phyloP scores from a whole-genome alignment of 345 rosid genomes.

The Heritiera littoralis region DNA sequence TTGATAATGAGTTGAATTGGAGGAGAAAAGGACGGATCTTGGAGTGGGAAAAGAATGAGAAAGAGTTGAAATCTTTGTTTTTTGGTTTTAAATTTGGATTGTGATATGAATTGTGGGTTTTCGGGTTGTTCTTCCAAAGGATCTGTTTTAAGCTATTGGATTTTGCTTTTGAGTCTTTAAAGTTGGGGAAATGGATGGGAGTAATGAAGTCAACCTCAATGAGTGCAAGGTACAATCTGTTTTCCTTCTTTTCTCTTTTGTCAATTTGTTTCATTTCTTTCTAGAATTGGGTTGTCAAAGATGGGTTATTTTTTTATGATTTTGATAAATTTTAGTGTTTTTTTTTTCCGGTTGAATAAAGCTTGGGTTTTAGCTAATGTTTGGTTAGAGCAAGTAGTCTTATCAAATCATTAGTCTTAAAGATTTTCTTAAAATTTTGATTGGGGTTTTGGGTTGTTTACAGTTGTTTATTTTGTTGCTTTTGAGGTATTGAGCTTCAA shows the following conservation, averaged over 20 bases:
- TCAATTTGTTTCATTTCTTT: neutral
- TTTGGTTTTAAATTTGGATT: neutral
- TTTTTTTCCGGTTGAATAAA: neutral
- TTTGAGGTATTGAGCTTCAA: constrained; percentile 15
- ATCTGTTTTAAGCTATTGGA: constrained; percentile 28
- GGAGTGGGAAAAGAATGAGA: neutral
- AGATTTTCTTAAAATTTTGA: neutral
- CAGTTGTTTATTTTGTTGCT: neutral
- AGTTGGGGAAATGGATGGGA: constrained; percentile 59
- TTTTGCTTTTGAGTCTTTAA: constrained; percentile 6
- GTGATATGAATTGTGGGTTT: constrained; percentile 21
- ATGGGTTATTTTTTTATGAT: neutral
- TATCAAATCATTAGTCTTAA: constrained; percentile 4
- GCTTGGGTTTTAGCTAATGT: constrained; percentile 11
- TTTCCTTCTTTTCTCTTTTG: neutral
- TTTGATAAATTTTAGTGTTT: constrained; percentile 6
- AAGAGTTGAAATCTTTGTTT: neutral
- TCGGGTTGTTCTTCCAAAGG: constrained; percentile 28
- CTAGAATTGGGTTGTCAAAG: neutral
- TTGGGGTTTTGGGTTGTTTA: neutral
- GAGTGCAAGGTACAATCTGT: constrained; percentile 67
- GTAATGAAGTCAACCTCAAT: constrained; percentile 61
- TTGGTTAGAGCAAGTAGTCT: constrained; percentile 21
- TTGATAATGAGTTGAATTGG: neutral
- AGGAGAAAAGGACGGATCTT: neutral